These are phyloP conservation scores for Parastagonospora avenae DNA, from an alignment of 2,329 filamentous ascomycete genomes.

Conservation along the genomic window DNA sequence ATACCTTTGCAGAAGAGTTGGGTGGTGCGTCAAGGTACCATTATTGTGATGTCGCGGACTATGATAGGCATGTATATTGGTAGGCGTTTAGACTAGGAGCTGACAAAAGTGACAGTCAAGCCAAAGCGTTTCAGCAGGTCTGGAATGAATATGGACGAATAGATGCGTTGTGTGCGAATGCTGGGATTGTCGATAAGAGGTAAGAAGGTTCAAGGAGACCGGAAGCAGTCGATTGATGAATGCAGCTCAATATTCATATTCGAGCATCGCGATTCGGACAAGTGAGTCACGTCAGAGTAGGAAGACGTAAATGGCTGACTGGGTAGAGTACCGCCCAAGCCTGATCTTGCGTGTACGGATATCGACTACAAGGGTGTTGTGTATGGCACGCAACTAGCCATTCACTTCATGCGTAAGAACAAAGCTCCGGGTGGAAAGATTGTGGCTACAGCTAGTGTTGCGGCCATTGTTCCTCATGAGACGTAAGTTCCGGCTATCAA, in stretches of 20 bases:
- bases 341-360: conserved; percentile 54
- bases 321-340: conserved; percentile 50
- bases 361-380: conserved; percentile 59
- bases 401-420: conserved; percentile 61
- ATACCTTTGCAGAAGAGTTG: conserved; percentile 27
- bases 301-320: conserved; percentile 1
- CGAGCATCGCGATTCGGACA: conserved; percentile 35
- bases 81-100: neutral
- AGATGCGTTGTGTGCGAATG: conserved; percentile 58
- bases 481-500: neutral
- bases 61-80: conserved; percentile 21
- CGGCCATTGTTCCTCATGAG: neutral
- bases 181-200: conserved; percentile 55
- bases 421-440: conserved; percentile 51
- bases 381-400: conserved; percentile 57
- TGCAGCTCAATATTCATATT: conserved; percentile 54
- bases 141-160: conserved; percentile 54
- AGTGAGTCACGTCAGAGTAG: conserved; percentile 10
- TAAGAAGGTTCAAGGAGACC: neutral
- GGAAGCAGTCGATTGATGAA: neutral
- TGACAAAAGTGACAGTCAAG: conserved; percentile 46
- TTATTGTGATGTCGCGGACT: conserved; percentile 33
- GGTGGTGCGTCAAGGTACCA: conserved; percentile 28
- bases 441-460: conserved; percentile 20
- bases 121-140: conserved; percentile 51